Evolutionary conservation across 164 flowering plant genomes (phyloP), one percentile per base, ranked within the genome.

Genomic region (Vitis riparia): DNA sequence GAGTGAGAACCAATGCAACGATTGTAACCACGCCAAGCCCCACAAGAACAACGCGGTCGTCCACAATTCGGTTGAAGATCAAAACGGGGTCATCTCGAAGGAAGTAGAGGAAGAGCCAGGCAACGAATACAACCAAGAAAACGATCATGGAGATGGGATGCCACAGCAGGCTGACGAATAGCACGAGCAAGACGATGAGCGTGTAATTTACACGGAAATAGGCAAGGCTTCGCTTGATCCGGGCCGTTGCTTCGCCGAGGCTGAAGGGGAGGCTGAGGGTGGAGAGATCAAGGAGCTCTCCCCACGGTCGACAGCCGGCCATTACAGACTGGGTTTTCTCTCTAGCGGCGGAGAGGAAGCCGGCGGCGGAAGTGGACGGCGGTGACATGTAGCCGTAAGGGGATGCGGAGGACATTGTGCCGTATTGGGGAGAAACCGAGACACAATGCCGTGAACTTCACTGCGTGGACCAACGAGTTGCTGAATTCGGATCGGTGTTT

Each of bases 21-120:
- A 86, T 44, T 9, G 93, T 89, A 6, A 86, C 59, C 10, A 77
- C 49, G 1, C 76, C 51, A 2, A 91, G 80, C 2, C 70, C 72
- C 1, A 59, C 73, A 51, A 83, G 37, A 9, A 88, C 76, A 56
- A 80, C 48, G 9, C 87, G 81, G 69, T 89, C 91, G 69, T 80
- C 89, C 32, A 93, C 16, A 0, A 58, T 62, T 57, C 80, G 71
- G 47, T 75, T 75, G 55, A 83, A 67, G 49, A 93, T 37, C 30
- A 55, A 53, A 10, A 93, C 47, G 0, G 93, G 90, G 12, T 78
- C 84, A 71, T 79, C 84, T 19, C 90, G 85, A 32, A 78, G 69
- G 81, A 88, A 78, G 79, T 78, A 85, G 67, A 91, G 86, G 77
- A 80, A 82, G 72, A 82, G 59, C 94, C 94, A 89, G 1, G 84